These are phyloP conservation scores for Hypericum androsaemum DNA, from an alignment of 345 rosid genomes.

Conservation along the genomic window DNA sequence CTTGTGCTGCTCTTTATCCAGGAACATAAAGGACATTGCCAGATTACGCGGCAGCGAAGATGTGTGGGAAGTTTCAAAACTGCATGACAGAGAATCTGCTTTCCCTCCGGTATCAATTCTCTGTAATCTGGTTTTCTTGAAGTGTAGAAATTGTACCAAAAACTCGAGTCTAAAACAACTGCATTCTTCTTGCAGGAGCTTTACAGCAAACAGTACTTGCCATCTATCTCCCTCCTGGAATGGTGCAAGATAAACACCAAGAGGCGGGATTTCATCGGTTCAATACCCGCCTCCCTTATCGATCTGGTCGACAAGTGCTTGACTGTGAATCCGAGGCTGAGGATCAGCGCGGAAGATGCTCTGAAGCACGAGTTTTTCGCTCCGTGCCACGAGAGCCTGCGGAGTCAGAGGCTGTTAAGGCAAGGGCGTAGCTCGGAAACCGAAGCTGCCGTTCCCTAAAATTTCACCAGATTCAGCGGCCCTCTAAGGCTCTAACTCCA, in stretches of 20 bases:
- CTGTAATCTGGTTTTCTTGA: not conserved
- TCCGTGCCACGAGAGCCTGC: not conserved
- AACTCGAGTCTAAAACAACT: not conserved
- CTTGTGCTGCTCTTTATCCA: slow-evolving; percentile 16
- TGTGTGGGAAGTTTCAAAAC: slow-evolving; percentile 84
- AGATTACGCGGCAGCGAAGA: slow-evolving; percentile 89
- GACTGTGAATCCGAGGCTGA: slow-evolving; percentile 1
- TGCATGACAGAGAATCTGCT: slow-evolving; percentile 70
- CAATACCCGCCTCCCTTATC: slow-evolving; percentile 49
- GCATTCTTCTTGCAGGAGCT: slow-evolving; percentile 42
- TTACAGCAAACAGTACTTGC: slow-evolving; percentile 34
- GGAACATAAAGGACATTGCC: slow-evolving; percentile 80
- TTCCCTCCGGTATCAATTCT: slow-evolving; percentile 54
- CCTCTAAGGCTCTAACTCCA: too few relatives aligned
- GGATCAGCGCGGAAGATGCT: slow-evolving; percentile 1
- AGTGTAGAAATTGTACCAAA: not conserved
- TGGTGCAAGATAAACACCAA: slow-evolving; percentile 69
- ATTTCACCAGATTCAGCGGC: too few relatives aligned
- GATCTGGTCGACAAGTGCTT: slow-evolving; percentile 84
- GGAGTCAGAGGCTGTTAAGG: slow-evolving; percentile 8
- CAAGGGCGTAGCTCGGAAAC: slow-evolving; percentile 24
- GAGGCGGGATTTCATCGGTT: slow-evolving; percentile 48
- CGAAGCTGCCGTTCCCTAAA: slow-evolving; percentile 9
- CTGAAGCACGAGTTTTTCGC: slow-evolving; percentile 4
- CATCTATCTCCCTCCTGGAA: slow-evolving; percentile 32